Evolutionary conservation across 2,329 filamentous ascomycete species (phyloP), one percentile per base, ranked within the genome.

Genomic region (Scortechinia acanthostroma): DNA sequence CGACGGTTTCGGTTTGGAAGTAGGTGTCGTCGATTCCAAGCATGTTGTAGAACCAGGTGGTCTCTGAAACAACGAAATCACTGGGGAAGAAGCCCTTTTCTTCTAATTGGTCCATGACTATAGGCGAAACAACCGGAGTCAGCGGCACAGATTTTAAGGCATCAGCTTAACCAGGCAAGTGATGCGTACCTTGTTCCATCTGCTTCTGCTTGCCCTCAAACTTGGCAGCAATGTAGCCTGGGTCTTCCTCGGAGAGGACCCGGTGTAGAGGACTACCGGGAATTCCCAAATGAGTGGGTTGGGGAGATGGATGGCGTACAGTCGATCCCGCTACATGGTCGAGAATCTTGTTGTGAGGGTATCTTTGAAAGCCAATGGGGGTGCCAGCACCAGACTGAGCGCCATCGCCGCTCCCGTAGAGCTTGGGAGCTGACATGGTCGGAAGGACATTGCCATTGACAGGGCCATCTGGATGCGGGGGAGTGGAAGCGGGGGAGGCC

Each of bases 1-100:
- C 82, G 16, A 86, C 86, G 3, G 77, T 80, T 70, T 96, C 91
- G 52, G 91, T 90, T 61, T 91, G 83, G 70, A 97, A 97, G 74
- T 96, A 97, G 68, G 95, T 91, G 73, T 96, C 93, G 59, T 98
- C 93, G 56, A 98, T 98, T 55, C 93, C 93, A 20, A 98, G 80
- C 64, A 94, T 86, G 62, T 93, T 88, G 73, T 98, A 98, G 73
- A 98, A 98, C 91, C 93, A 98, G 48, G 80, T 76, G 44, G 91
- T 88, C 68, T 98, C 91, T 21, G 82, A 76, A 50, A 94, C 86
- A 50, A 96, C 77, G 52, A 95, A 86, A 44, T 86, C 74, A 47
- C 78, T 75, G 2, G 93, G 93, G 49, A 98, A 88, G 77, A 94
- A 96, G 48, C 84, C 87, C 58, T 84, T 86, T 52, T 83, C 77